A percentile compares a stretch with the other conserved stretches of the same genome.
These are phyloP conservation scores for Chrysochromulina parva DNA, from an alignment of 78 protist genomes.

Conservation along the genomic window DNA sequence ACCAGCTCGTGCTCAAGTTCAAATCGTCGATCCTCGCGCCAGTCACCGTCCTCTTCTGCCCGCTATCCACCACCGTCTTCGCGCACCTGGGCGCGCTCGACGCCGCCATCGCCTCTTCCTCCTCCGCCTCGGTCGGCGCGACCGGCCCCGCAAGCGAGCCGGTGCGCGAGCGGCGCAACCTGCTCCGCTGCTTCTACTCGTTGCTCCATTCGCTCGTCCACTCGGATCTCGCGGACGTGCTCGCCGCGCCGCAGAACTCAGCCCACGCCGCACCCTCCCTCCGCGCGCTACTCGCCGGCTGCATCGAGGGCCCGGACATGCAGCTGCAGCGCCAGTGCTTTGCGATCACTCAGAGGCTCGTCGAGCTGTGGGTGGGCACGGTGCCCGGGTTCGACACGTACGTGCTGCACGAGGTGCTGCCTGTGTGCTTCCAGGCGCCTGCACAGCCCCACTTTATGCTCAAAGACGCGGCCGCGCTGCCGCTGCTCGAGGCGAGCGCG, in stretches of 20 bases:
- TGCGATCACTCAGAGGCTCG: background rate
- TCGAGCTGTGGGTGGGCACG: background rate
- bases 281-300: background rate
- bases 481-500: slow-evolving; percentile 1
- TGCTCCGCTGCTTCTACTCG: background rate
- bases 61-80: background rate
- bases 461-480: background rate
- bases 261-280: background rate
- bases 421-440: background rate
- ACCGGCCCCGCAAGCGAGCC: background rate
- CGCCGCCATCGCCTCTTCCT: background rate
- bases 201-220: background rate
- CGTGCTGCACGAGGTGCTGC: background rate
- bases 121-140: background rate
- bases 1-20: slow-evolving; percentile 15
- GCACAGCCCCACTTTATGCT: background rate
- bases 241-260: background rate
- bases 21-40: background rate
- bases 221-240: background rate
- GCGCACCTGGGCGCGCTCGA: background rate
- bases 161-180: background rate
- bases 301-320: background rate
- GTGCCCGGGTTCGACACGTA: background rate
- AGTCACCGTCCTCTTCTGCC: background rate
- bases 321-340: slow-evolving; percentile 7